Conservation (phyloP, 306 rosid species). For the Cercis canadensis region DNA sequence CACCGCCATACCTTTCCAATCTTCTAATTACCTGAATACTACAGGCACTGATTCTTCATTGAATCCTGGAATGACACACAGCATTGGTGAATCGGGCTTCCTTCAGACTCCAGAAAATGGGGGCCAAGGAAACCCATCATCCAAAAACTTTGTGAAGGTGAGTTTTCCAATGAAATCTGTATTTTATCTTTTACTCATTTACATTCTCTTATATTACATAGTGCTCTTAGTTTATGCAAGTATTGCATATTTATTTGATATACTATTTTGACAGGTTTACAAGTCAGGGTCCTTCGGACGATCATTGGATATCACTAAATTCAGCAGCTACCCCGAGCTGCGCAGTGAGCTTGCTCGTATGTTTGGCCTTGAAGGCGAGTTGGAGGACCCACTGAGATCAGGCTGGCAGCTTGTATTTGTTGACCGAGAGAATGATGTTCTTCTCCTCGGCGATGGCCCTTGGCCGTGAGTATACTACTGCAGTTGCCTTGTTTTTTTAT, state of each 20-base stretch:
- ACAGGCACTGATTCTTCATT: constrained; percentile 61
- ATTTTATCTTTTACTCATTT: background rate
- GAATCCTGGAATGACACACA: constrained; percentile 65
- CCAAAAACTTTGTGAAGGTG: constrained; percentile 91
- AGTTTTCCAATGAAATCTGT: constrained; percentile 17
- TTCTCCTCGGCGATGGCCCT: constrained; percentile 83
- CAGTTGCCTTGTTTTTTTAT: constrained; percentile 1
- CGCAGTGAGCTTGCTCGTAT: constrained; percentile 85
- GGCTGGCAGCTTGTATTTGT: constrained; percentile 99
- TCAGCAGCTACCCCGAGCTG: constrained; percentile 82
- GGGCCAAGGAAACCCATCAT: constrained; percentile 68
- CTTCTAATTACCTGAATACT: constrained; percentile 74
- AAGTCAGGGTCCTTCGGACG: constrained; percentile 51
- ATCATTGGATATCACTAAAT: constrained; percentile 63
- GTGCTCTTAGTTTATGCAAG: background rate
- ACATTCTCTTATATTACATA: background rate
- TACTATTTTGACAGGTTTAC: constrained; percentile 40
- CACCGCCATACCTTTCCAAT: constrained; percentile 59
- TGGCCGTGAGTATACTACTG: constrained; percentile 47
- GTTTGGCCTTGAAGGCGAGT: constrained; percentile 85
- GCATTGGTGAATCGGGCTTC: constrained; percentile 74
- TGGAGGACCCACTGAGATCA: constrained; percentile 97
- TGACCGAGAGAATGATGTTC: constrained; percentile 93
- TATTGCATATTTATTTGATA: constrained; percentile 15
- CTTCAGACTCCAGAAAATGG: constrained; percentile 66